Conservation (phyloP, 2,329 filamentous ascomycete species). For the Talaromyces sp. region DNA sequence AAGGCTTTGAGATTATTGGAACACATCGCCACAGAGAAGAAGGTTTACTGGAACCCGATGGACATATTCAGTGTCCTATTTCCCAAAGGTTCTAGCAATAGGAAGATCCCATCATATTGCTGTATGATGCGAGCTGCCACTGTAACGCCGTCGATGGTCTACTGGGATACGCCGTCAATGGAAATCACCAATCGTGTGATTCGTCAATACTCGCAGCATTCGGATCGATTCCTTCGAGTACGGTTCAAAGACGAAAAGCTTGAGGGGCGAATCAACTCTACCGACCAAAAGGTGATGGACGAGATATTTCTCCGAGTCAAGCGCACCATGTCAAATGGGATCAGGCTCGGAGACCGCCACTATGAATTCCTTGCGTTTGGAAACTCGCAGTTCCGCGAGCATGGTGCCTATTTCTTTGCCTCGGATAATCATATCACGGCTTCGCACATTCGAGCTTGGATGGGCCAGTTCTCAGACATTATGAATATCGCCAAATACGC, state of each 20-base stretch:
- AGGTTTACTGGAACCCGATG: conserved; percentile 64
- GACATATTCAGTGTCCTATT: conserved; percentile 57
- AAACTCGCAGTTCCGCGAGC: conserved; percentile 89
- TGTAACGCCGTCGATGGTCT: conserved; percentile 78
- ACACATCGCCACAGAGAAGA: conserved; percentile 61
- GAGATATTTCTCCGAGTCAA: conserved; percentile 70
- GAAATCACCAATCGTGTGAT: conserved; percentile 87
- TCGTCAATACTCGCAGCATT: conserved; percentile 60
- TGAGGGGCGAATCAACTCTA: conserved; percentile 56
- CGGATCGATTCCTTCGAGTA: conserved; percentile 80
- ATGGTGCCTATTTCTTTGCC: conserved; percentile 90
- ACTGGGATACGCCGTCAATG: conserved; percentile 68
- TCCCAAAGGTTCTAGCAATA: conserved; percentile 42
- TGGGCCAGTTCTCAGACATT: conserved; percentile 81
- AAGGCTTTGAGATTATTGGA: conserved; percentile 66
- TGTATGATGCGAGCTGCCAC: conserved; percentile 68
- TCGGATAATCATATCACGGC: conserved; percentile 62
- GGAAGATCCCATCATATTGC: conserved; percentile 65
- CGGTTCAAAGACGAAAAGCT: conserved; percentile 80
- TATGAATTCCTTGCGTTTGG: conserved; percentile 93
- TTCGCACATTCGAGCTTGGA: conserved; percentile 73
- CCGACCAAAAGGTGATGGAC: conserved; percentile 54
- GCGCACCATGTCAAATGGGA: conserved; percentile 68
- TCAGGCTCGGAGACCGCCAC: conserved; percentile 71
- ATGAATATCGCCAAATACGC: conserved; percentile 81